Conservation (phyloP, 2,329 filamentous ascomycete species). For the Beauveria pseudobassiana region DNA sequence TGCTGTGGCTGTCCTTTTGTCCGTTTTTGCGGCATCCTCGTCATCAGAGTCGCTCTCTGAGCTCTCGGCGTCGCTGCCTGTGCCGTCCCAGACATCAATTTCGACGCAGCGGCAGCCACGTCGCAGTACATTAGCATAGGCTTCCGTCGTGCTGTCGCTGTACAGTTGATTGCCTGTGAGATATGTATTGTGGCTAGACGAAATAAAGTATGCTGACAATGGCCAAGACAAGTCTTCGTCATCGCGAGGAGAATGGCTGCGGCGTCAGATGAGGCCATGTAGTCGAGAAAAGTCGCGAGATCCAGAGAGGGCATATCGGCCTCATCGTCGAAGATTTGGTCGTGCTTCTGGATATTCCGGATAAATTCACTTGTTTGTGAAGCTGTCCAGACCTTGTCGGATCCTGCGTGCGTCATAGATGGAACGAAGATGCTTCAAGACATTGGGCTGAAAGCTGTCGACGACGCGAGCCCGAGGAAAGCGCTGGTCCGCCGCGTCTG, state of each 20-base stretch:
- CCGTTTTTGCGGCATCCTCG: constrained; percentile 43
- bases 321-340: constrained; percentile 13
- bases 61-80: constrained; percentile 62
- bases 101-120: constrained; percentile 87
- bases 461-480: constrained; percentile 24
- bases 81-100: constrained; percentile 92
- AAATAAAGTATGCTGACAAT: constrained; percentile 86
- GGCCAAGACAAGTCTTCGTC: constrained; percentile 60
- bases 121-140: constrained; percentile 77
- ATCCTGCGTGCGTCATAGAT: constrained; percentile 31
- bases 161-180: constrained; percentile 82
- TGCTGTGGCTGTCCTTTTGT: constrained; percentile 55
- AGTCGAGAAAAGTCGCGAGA: constrained; percentile 42
- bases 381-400: constrained; percentile 30
- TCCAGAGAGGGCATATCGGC: constrained; percentile 35
- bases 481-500: constrained; percentile 16
- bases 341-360: constrained; percentile 29
- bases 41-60: constrained; percentile 34
- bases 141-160: constrained; percentile 78
- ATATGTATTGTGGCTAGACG: constrained; percentile 93
- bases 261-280: constrained; percentile 46
- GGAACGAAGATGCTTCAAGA: constrained; percentile 31
- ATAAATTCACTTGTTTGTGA: constrained; percentile 35
- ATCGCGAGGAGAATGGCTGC: constrained; percentile 32
- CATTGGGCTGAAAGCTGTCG: constrained; percentile 27